Evolutionary conservation across 2,329 filamentous ascomycete genomes (phyloP), one percentile per base, ranked within the genome.

Genomic region (Aspergillus floridensis): DNA sequence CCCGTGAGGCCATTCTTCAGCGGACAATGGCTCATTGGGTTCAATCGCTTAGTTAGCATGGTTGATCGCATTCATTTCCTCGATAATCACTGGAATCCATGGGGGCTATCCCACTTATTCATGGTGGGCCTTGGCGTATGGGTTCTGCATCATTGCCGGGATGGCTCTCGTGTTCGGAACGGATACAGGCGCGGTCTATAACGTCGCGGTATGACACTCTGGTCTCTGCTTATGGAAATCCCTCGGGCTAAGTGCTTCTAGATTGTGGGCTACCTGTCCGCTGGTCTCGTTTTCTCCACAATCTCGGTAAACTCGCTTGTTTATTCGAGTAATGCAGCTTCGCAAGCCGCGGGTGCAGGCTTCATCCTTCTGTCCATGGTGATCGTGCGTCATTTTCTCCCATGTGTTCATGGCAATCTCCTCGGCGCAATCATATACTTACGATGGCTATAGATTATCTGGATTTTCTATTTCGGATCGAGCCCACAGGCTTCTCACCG

Each of bases 401-500:
- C 14, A 19, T 14, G 14, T 19, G 14, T 14, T 26, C 7, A 32
- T 19, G 29, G 10, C 29, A 14, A 5, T 29, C 11, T 31, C 22
- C 14, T 31, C 22, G 51, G 5, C 31, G n/a, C 38, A 14, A 19
- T 44, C 38, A 19, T 19, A 19, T 44, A 51, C 65, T 66, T 35
- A 65, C 21, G 19, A 38, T 8, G 38, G 44, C n/a, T 21, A n/a
- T 68, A 97, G 93, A 91, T 96, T 68, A 86, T 98, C 60, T 99
- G 95, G 95, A 96, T 97, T 68, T 96, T 98, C 79, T 98, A 98
- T 82, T 99, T 97, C 71, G 95, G 95, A 70, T 96, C 93, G 2
- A 89, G 92, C 19, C 92, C 93, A 1, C 90, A 91, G 47, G 91
- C 93, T 16, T 86, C 88, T 57, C 91, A 93, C 64, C 90, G 93